These are phyloP conservation scores for Malbranchea zuffiana DNA, from an alignment of 2,329 filamentous ascomycete species.

Conservation along the genomic window DNA sequence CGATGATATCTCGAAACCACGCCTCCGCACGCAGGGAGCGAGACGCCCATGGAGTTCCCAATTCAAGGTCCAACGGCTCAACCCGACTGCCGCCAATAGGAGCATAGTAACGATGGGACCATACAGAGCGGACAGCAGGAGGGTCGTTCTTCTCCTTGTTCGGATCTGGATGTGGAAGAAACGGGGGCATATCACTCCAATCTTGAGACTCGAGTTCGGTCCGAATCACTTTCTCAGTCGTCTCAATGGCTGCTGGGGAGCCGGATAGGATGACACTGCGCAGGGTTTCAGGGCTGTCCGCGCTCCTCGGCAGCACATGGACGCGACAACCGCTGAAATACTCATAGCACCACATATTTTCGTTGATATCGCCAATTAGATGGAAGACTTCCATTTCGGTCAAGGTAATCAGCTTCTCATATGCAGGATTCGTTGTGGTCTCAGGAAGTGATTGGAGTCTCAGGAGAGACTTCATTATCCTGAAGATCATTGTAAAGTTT, in stretches of 20 bases:
- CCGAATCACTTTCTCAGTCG: conserved; percentile 23
- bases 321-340: conserved; percentile 30
- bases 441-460: too few species aligned
- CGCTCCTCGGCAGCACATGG: conserved; percentile 23
- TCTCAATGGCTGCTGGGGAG: conserved; percentile 24
- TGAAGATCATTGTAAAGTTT: too few species aligned
- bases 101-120: too few species aligned
- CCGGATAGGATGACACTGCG: conserved; percentile 29
- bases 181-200: background rate
- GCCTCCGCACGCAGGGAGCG: too few species aligned
- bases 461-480: too few species aligned
- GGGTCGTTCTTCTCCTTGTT: background rate
- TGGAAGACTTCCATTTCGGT: conserved; percentile 28
- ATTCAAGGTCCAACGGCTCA: too few species aligned
- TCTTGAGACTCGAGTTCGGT: background rate
- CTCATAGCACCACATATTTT: conserved; percentile 30
- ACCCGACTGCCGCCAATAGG: too few species aligned
- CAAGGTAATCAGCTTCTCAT: conserved; percentile 24
- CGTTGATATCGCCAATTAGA: conserved; percentile 24
- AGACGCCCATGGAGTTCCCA: too few species aligned
- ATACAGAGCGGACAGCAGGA: conserved; percentile 9
- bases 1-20: too few species aligned
- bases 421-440: conserved; percentile 11
- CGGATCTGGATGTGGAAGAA: conserved; percentile 3
- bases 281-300: conserved; percentile 22